A percentile compares a stretch with the other conserved stretches of the same genome.
phyloP scores from a whole-genome alignment of 1,139 yeast genomes.

The Pichia sp. region DNA sequence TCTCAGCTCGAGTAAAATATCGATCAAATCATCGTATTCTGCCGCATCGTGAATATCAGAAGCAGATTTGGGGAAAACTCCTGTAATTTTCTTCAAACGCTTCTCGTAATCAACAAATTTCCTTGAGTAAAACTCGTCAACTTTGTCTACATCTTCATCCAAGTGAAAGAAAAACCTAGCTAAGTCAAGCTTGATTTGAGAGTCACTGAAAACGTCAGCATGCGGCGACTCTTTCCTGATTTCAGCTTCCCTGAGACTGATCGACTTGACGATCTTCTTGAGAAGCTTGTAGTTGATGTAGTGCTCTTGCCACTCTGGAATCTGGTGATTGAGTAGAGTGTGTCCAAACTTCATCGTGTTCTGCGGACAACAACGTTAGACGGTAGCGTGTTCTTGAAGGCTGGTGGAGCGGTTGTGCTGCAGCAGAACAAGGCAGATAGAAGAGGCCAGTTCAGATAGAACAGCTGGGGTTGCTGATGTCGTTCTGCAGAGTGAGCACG shows the following conservation, averaged over 20 bases:
- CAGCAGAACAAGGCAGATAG: slow-evolving; percentile 1
- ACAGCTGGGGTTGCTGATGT: no score
- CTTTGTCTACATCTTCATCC: slow-evolving; percentile 76
- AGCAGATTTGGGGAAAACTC: slow-evolving; percentile 17
- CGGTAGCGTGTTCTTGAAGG: no score
- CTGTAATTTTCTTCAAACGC: slow-evolving; percentile 47
- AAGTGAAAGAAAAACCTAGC: slow-evolving; percentile 71
- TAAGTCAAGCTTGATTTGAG: slow-evolving; percentile 36
- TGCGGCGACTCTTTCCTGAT: slow-evolving; percentile 16
- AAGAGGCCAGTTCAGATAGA: no score
- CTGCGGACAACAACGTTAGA: no score
- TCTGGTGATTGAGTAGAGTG: slow-evolving; percentile 72
- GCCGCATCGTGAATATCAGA: slow-evolving; percentile 40
- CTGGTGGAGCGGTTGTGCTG: no score
- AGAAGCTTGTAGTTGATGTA: slow-evolving; percentile 83
- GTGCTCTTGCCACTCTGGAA: slow-evolving; percentile 81
- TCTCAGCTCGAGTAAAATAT: slow-evolving; percentile 69
- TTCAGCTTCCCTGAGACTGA: slow-evolving; percentile 30
- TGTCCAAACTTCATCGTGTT: slow-evolving; percentile 91
- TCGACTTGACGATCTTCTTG: slow-evolving; percentile 67
- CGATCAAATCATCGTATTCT: slow-evolving; percentile 72
- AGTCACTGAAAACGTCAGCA: slow-evolving; percentile 29
- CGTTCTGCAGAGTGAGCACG: no score
- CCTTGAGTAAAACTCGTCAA: slow-evolving; percentile 67
- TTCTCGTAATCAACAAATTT: slow-evolving; percentile 70